A percentile compares a stretch with the other conserved stretches of the same genome.
These are phyloP conservation scores for Juglanconis sp. DNA, from an alignment of 2,329 filamentous ascomycete species.

Conservation along the genomic window DNA sequence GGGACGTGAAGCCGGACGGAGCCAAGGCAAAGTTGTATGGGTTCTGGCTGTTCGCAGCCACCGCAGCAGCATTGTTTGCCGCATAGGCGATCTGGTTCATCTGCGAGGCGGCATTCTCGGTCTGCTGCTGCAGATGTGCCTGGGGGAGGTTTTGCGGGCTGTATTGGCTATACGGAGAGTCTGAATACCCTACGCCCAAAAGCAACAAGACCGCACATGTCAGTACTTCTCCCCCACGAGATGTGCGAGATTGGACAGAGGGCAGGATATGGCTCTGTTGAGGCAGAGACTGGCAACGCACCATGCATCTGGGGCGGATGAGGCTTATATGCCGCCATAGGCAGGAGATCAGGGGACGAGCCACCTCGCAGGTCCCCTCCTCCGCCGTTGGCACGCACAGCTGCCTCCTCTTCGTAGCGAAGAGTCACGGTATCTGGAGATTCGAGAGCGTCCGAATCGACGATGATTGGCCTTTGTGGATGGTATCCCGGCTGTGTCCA, in stretches of 20 bases:
- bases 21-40: constrained; percentile 59
- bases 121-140: constrained; percentile 31
- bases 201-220: not conserved
- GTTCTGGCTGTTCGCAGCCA: constrained; percentile 25
- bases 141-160: constrained; percentile 39
- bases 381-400: constrained; percentile 48
- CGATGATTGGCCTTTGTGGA: constrained; percentile 53
- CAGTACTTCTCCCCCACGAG: not conserved
- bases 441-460: constrained; percentile 53
- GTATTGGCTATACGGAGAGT: constrained; percentile 53
- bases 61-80: constrained; percentile 57
- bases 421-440: constrained; percentile 56
- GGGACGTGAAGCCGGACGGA: constrained; percentile 60
- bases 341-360: constrained; percentile 58
- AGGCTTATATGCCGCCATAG: constrained; percentile 82
- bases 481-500: constrained; percentile 47
- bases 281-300: constrained; percentile 46
- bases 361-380: constrained; percentile 49
- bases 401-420: constrained; percentile 53
- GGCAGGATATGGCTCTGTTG: not conserved
- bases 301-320: constrained; percentile 76
- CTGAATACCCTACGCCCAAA: constrained; percentile 31
- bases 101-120: constrained; percentile 49
- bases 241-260: not conserved
- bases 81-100: constrained; percentile 55